Conservation (phyloP, 495 filamentous ascomycete species). For the Articulospora tetracladia region DNA sequence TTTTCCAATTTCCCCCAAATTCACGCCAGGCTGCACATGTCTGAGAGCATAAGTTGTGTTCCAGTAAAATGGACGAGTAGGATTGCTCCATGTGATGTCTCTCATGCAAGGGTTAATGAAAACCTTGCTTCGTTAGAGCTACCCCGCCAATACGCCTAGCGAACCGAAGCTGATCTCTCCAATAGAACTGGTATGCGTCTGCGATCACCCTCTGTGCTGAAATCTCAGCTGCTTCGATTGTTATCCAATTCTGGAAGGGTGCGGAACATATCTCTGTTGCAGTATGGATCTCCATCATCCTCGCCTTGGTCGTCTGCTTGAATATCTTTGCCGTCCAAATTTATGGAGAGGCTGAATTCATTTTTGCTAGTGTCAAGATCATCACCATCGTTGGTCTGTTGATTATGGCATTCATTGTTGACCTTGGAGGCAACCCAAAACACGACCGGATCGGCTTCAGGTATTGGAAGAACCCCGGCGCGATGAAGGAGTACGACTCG, state of each 20-base stretch:
- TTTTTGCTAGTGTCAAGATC: constrained; percentile 72
- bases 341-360: constrained; percentile 74
- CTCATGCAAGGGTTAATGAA: background rate
- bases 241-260: constrained; percentile 72
- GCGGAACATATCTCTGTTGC: constrained; percentile 47
- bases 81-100: background rate
- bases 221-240: constrained; percentile 66
- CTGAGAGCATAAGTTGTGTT: no score
- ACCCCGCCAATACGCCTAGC: background rate
- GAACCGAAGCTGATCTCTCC: constrained; percentile 1
- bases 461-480: constrained; percentile 72
- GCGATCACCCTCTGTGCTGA: constrained; percentile 71
- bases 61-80: no score
- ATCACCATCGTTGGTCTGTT: constrained; percentile 61
- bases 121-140: background rate
- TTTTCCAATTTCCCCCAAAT: background rate
- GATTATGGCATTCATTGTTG: constrained; percentile 31
- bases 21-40: background rate
- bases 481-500: constrained; percentile 35
- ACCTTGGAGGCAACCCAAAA: constrained; percentile 36
- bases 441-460: constrained; percentile 56
- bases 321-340: constrained; percentile 66
- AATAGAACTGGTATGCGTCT: constrained; percentile 47
- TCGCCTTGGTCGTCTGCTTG: constrained; percentile 59
- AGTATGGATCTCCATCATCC: constrained; percentile 74